Evolutionary conservation across 2,329 filamentous ascomycete species (phyloP).

Genomic region (Colletotrichum melonis): DNA sequence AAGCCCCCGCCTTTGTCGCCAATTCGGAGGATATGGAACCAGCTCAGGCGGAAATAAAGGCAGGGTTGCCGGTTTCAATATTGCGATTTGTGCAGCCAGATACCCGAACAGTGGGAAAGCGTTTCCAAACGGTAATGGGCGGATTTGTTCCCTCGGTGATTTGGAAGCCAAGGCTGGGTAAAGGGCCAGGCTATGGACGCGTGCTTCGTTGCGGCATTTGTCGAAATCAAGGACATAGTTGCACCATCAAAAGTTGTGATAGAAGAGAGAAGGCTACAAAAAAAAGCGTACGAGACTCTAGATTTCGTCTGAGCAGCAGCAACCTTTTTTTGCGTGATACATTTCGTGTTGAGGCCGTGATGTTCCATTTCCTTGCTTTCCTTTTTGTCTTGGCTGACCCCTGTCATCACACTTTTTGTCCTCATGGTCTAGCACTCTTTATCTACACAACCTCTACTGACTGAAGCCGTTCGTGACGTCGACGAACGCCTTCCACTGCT

Average conservation of each 20-base stretch:
- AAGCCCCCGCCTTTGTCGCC: neutral
- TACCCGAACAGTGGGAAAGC: constrained; percentile 1
- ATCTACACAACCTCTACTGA: neutral
- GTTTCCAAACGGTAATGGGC: neutral
- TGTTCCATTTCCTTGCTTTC: constrained; percentile 1
- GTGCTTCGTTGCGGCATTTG: constrained; percentile 5
- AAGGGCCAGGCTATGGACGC: neutral
- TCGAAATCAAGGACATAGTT: constrained; percentile 19
- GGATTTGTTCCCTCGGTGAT: neutral
- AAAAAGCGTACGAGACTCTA: constrained; percentile 32
- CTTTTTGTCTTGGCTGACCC: neutral
- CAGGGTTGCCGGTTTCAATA: neutral
- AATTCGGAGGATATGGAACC: neutral
- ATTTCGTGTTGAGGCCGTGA: constrained; percentile 5
- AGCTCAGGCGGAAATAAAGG: neutral
- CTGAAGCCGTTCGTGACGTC: constrained; percentile 75
- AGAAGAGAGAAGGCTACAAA: constrained; percentile 29
- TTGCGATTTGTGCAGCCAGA: neutral
- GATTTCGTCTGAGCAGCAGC: constrained; percentile 1
- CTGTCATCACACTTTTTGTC: neutral
- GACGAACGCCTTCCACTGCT: constrained; percentile 85
- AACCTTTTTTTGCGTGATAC: neutral
- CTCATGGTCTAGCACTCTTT: neutral
- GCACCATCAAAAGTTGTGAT: constrained; percentile 33
- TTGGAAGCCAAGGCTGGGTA: constrained; percentile 11